A percentile compares a stretch with the other conserved stretches of the same genome.
Conservation (phyloP, 345 rosid genomes). For the Bruguiera parviflora region DNA sequence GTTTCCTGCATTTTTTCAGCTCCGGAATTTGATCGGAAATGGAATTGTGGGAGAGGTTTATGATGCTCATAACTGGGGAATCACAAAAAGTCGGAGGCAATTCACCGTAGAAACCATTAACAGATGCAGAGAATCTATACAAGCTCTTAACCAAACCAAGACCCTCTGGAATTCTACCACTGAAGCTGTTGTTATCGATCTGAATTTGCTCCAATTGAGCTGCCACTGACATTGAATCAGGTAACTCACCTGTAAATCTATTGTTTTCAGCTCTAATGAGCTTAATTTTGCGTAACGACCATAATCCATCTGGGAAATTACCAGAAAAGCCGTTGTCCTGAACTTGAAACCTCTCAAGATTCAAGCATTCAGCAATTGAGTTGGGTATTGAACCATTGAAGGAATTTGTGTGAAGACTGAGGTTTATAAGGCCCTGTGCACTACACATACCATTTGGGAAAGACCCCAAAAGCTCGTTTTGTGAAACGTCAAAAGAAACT, state of each 20-base stretch:
- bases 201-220: slow-evolving; percentile 80
- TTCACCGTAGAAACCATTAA: slow-evolving; percentile 57
- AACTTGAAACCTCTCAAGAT: slow-evolving; percentile 79
- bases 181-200: slow-evolving; percentile 74
- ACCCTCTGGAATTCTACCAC: slow-evolving; percentile 64
- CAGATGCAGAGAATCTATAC: slow-evolving; percentile 83
- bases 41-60: slow-evolving; percentile 69
- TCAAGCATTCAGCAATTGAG: slow-evolving; percentile 58
- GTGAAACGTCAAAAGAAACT: slow-evolving; percentile 75
- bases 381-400: slow-evolving; percentile 59
- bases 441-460: slow-evolving; percentile 68
- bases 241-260: slow-evolving; percentile 58
- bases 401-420: slow-evolving; percentile 68
- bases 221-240: slow-evolving; percentile 65
- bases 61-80: slow-evolving; percentile 87
- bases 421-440: slow-evolving; percentile 52
- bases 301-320: slow-evolving; percentile 61
- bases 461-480: slow-evolving; percentile 67
- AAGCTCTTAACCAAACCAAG: slow-evolving; percentile 76
- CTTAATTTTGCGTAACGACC: slow-evolving; percentile 71
- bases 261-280: slow-evolving; percentile 80
- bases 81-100: slow-evolving; percentile 78
- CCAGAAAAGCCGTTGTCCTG: slow-evolving; percentile 81
- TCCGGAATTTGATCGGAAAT: slow-evolving; percentile 78
- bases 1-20: slow-evolving; percentile 70